phyloP scores from a whole-genome alignment of 306 rosid genomes.

The Trifolium fragiferum region DNA sequence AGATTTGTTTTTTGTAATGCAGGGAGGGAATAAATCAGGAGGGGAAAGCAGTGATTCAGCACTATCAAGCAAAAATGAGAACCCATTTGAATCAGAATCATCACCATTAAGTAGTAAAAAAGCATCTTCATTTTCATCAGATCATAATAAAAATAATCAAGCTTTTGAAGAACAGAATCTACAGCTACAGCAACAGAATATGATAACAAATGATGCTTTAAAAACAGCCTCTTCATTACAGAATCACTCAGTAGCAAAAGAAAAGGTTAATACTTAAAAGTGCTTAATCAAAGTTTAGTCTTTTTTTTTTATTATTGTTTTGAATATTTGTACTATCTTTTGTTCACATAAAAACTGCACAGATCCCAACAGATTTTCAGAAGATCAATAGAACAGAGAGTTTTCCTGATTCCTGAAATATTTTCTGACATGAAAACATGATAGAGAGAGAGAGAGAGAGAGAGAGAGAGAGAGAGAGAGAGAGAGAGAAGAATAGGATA shows the following conservation, averaged over 20 bases:
- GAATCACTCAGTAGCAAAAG: constrained; percentile 63
- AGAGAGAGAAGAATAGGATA: too few relatives aligned
- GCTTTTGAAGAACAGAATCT: not conserved
- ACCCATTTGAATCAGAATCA: constrained; percentile 73
- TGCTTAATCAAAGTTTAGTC: constrained; percentile 51
- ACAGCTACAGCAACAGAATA: constrained; percentile 50
- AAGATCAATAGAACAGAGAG: constrained; percentile 71
- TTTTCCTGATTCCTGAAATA: constrained; percentile 79
- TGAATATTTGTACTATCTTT: constrained; percentile 14
- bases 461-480: constrained; percentile 10
- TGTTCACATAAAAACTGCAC: constrained; percentile 61
- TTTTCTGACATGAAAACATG: constrained; percentile 71
- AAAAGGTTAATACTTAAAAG: constrained; percentile 60
- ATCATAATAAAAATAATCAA: constrained; percentile 34
- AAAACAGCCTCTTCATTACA: constrained; percentile 57
- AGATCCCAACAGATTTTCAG: constrained; percentile 81
- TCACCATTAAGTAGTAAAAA: constrained; percentile 72
- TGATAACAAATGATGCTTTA: constrained; percentile 49
- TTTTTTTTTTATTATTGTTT: constrained; percentile 44
- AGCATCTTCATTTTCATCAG: constrained; percentile 52
- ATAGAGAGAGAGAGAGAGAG: constrained; percentile 39
- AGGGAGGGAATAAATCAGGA: constrained; percentile 75
- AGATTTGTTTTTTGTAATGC: not conserved
- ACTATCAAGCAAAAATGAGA: constrained; percentile 65
- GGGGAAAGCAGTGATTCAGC: constrained; percentile 89